Evolutionary conservation across 306 rosid species (phyloP).

Genomic region (Abrus precatorius): DNA sequence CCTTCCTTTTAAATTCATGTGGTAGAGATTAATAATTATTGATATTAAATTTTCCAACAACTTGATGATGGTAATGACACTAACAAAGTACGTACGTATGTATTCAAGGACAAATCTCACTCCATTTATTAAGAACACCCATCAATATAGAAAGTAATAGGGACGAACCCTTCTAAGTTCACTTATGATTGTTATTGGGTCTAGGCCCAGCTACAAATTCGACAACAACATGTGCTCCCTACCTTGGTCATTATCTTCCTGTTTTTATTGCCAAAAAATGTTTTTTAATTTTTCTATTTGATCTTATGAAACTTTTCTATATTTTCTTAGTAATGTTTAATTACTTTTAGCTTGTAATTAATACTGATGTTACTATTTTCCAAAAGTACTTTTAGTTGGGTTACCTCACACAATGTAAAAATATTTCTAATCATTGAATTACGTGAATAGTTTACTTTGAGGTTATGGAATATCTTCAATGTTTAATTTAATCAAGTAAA

Average conservation of each 20-base stretch:
- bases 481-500: slow-evolving; percentile 25
- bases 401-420: neutral
- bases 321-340: neutral
- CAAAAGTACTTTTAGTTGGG: neutral
- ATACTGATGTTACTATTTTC: neutral
- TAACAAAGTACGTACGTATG: neutral
- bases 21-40: slow-evolving; percentile 29
- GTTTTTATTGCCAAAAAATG: neutral
- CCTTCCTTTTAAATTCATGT: slow-evolving; percentile 28
- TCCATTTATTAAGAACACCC: slow-evolving; percentile 31
- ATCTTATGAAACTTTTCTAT: neutral
- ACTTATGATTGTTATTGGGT: slow-evolving; percentile 35
- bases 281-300: neutral
- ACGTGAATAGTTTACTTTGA: neutral
- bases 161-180: slow-evolving; percentile 25
- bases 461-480: neutral
- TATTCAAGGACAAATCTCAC: slow-evolving; percentile 36
- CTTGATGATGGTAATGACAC: slow-evolving; percentile 7
- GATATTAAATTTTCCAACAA: slow-evolving; percentile 40
- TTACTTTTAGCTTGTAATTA: neutral
- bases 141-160: slow-evolving; percentile 30
- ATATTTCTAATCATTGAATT: neutral
- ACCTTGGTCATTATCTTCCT: slow-evolving; percentile 14
- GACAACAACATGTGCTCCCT: slow-evolving; percentile 32
- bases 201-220: slow-evolving; percentile 31